These are phyloP conservation scores for Tricholoma furcatifolium DNA, from an alignment of 768 basidiomycete genomes.

Conservation along the genomic window DNA sequence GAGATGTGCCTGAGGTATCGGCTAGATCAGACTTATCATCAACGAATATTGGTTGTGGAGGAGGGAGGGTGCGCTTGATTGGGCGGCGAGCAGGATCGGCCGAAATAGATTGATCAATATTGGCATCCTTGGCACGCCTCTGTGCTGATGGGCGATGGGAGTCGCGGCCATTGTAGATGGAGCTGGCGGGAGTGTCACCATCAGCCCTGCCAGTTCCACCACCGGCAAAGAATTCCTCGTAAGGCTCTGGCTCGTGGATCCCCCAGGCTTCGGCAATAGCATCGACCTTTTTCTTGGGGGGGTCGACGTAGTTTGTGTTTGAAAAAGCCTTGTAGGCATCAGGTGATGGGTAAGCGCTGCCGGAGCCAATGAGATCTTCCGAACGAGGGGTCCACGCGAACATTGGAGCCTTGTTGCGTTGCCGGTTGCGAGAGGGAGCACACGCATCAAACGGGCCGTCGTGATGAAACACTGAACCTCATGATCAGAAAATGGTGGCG, in stretches of 20 bases:
- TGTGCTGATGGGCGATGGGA: constrained; percentile 33
- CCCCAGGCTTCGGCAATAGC: constrained; percentile 93
- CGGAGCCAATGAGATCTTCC: constrained; percentile 37
- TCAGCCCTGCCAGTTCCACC: constrained; percentile 52
- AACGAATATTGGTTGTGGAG: constrained; percentile 81
- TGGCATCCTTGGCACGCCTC: constrained; percentile 46
- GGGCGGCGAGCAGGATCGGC: constrained; percentile 25
- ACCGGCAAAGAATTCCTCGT: constrained; percentile 86
- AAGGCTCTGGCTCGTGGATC: constrained; percentile 89
- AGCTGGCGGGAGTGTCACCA: constrained; percentile 62
- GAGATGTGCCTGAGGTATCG: constrained; percentile 35
- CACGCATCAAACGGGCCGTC: constrained; percentile 93
- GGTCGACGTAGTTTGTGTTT: constrained; percentile 47
- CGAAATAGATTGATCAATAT: constrained; percentile 23
- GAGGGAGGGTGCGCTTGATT: constrained; percentile 59
- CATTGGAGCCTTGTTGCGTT: constrained; percentile 80
- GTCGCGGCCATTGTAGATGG: constrained; percentile 68
- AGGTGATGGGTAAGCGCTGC: constrained; percentile 55
- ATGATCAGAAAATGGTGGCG: constrained; percentile 8
- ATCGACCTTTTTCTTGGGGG: constrained; percentile 83
- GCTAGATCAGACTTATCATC: constrained; percentile 46
- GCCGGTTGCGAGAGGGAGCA: constrained; percentile 84
- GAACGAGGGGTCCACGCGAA: constrained; percentile 61
- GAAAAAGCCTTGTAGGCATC: constrained; percentile 46
- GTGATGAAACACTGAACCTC: constrained; percentile 77